Base-by-base conservation (phyloP, 148 eudicot species). In the Rhododendron williamsianum region DNA sequence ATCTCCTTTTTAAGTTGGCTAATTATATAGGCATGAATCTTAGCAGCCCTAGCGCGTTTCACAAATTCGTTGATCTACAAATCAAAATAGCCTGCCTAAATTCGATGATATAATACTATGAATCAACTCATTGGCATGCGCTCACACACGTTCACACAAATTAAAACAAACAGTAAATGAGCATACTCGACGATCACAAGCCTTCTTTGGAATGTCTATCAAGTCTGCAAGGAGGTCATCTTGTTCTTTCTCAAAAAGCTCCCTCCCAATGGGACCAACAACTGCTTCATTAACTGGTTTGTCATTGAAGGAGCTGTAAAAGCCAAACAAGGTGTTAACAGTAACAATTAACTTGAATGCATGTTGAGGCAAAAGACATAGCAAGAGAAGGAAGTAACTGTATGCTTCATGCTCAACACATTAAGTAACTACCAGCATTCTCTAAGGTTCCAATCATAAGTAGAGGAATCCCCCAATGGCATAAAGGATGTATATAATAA, bases 221-320 rank as follows among this genome's bases (percentile, higher is more conserved):
- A 97, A 77, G 85, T 97, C 99, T 56, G 91, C 63, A 80, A 97
- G 99, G 83, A 97, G 98, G 72, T 97, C 96, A 73, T 94, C 94
- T 87, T 97, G 99, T 88, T 95, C 99, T 91, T 87, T 97, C 95
- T 95, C 99, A 89, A 97, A 97, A 77, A 97, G 98, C 49, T 95
- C 98, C 88, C 79, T 93, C 43, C 99, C 99, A 83, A 94, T 88
- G 21, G 98, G 99, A 82, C 99, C 99, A 56, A 88, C 80, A 65
- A 86, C 89, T 41, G 86, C 95, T 49, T 91, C 89, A 54, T 91
- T 89, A 54, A 97, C 95, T n/a, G 98, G 96, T 91, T 93, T 95
- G 89, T 97, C 99, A 87, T 94, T 94, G 58, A 97, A 97, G 56
- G 99, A 97, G 58, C 99, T 95, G 89, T 56, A 43, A 84, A 86